phyloP scores from a whole-genome alignment of 805 yeast species.

The Tetrapisispora arboricola region DNA sequence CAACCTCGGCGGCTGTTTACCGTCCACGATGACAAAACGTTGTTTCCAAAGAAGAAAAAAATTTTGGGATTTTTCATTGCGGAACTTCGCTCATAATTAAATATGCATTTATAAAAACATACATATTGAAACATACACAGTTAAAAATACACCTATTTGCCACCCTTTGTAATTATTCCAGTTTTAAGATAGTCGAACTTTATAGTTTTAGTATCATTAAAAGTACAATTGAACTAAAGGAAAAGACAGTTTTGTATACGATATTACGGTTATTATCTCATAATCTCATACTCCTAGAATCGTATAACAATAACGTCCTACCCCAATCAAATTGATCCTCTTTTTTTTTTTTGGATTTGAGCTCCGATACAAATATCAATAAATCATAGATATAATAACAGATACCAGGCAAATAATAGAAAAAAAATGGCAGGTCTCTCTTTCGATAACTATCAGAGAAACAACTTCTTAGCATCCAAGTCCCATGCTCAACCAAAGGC shows the following conservation, averaged over 20 bases:
- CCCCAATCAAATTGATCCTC: no score
- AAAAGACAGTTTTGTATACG: no score
- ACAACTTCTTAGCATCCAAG: slow-evolving; percentile 55
- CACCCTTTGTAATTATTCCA: slow-evolving; percentile 2
- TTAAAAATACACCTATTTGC: not conserved
- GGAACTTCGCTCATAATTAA: no score
- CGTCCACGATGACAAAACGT: not conserved
- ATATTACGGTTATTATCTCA: no score
- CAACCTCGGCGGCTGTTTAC: slow-evolving; percentile 1
- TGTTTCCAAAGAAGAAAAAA: not conserved
- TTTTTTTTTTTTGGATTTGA: no score
- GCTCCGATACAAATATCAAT: no score
- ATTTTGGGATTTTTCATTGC: not conserved
- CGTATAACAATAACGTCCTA: no score
- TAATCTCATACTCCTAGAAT: no score
- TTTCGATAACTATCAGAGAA: slow-evolving; percentile 90
- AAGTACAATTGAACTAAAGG: no score
- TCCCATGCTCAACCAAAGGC: slow-evolving; percentile 73
- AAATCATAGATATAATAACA: not conserved
- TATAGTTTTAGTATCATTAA: not conserved
- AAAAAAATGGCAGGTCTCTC: slow-evolving; percentile 72
- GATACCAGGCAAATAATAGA: not conserved
- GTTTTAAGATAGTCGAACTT: no score
- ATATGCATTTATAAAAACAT: no score
- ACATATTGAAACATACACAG: not conserved